phyloP scores from a whole-genome alignment of 164 flowering plant species.

The Taxillus chinensis region DNA sequence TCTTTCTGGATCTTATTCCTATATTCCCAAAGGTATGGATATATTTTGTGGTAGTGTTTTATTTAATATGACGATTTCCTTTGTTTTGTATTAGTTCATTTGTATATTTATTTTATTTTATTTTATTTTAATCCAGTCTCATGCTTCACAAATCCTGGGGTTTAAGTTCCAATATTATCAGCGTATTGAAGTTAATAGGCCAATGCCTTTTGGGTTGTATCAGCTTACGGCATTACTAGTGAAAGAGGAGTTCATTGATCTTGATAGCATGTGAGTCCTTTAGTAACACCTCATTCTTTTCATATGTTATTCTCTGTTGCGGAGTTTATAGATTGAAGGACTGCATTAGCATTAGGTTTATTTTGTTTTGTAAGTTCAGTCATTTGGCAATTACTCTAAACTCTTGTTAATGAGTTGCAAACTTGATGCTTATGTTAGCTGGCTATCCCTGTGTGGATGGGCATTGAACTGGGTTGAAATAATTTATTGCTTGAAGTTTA shows the following conservation, averaged over 20 bases:
- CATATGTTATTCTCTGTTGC: too few species aligned
- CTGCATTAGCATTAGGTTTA: too few species aligned
- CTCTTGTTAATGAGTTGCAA: too few species aligned
- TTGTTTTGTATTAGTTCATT: background rate
- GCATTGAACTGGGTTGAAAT: too few species aligned
- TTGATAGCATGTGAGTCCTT: slow-evolving; percentile 88
- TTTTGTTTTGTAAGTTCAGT: too few species aligned
- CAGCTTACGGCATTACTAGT: slow-evolving; percentile 80
- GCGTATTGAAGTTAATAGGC: slow-evolving; percentile 61
- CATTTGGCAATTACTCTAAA: too few species aligned
- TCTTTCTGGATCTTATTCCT: slow-evolving; percentile 82
- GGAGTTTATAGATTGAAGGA: too few species aligned
- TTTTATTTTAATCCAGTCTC: slow-evolving; percentile 48
- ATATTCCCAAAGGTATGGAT: slow-evolving; percentile 82
- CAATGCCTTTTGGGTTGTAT: slow-evolving; percentile 78
- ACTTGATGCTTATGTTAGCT: too few species aligned
- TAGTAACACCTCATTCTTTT: background rate
- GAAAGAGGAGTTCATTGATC: slow-evolving; percentile 77
- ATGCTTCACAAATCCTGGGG: slow-evolving; percentile 96
- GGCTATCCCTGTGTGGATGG: too few species aligned
- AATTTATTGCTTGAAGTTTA: too few species aligned
- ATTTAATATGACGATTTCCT: too few species aligned
- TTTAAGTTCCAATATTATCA: slow-evolving; percentile 97
- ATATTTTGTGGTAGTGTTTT: background rate
- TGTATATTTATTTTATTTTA: background rate